Evolutionary conservation across 2,329 filamentous ascomycete species (phyloP), one percentile per base, ranked within the genome.

Genomic region (Nemania bipapillata): DNA sequence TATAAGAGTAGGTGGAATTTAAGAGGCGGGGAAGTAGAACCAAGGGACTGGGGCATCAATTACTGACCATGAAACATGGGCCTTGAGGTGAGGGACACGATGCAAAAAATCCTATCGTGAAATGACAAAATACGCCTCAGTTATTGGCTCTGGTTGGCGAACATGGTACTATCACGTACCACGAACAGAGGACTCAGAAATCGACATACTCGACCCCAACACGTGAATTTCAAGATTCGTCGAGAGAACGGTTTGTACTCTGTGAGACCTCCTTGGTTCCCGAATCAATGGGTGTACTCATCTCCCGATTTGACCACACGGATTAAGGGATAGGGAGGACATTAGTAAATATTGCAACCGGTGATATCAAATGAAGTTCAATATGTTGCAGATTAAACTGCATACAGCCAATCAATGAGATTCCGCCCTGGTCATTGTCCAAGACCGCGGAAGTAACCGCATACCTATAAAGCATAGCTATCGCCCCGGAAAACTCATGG

Each of bases 391-490:
- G 45, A 20, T 42, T 45, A 4, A 47, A 12, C 12, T 4, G 7
- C 47, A 30, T 26, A 7, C 30, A 15, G 4, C 53, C 37, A 45
- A 30, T 30, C 9, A 45, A 45, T 15, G 20, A 12, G 2, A 30
- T 30, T 15, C 35, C 42, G 58, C 35, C 8, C 40, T 22, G 26
- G 6, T 30, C 8, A 26, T 32, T 28, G 7, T 53, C 7, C 28
- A 56, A 50, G 54, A 30, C 30, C 55, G 42, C 28, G 11, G 22
- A 30, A 30, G 30, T 26, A 22, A 12, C 28, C 52, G 15, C 40
- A 20, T 45, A 6, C 5, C 17, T 70, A 70, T 70, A 70, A 64
- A 68, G 30, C 20, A 40, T 20, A 20, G 7, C 22, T 24, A 12
- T 24, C 11, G 20, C 56, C 20, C 53, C 28, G 0, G 28, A 37